Base-by-base conservation (phyloP, 2,329 filamentous ascomycete species). In the Lachnellula occidentalis region DNA sequence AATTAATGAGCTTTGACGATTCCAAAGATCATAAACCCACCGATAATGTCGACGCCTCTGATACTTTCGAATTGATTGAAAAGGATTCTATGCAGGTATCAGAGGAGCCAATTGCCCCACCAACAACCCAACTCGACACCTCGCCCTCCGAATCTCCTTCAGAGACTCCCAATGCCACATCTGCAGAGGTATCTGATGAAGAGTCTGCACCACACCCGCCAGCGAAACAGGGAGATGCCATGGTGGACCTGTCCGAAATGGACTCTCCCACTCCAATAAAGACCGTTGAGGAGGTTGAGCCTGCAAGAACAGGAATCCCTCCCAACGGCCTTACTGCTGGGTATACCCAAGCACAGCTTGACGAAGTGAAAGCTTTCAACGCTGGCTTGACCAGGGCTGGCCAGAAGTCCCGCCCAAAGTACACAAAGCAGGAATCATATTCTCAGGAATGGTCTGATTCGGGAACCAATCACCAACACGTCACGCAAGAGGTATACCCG, bases 1-100 rank as follows among this genome's bases (percentile, higher is more conserved):
- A 61, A 50, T 55, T 63, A 53, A 61, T 64, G 45, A 57, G 53
- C 15, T 60, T 64, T 49, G 55, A 61, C 31, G 59, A 62, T 22
- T 48, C 34, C 17, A 56, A 53, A 50, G 48, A 24, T n/a, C 17
- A 24, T 21, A 27, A 24, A 45, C 22, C 19, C 11, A 24, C 27
- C 41, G 17, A 54, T 47, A 39, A 48, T 36, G 45, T 58, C 15
- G 21, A 50, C 3, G 19, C 51, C 21, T 45, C 47, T n/a, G 22
- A 39, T 37, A 45, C 51, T n/a, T 51, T 53, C n/a, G 36, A 53
- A 9, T 24, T 50, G 7, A 48, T 48, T 19, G 48, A 56, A 31
- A 41, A 46, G 21, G 50, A 58, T 14, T 39, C 21, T 3, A 31
- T 41, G 14, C 34, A 43, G 21, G 34, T 56, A 39, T 37, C 34